These are phyloP conservation scores for Ceratorhiza oryzae-sativae DNA, from an alignment of 1,284 basidiomycete genomes.

Conservation along the genomic window DNA sequence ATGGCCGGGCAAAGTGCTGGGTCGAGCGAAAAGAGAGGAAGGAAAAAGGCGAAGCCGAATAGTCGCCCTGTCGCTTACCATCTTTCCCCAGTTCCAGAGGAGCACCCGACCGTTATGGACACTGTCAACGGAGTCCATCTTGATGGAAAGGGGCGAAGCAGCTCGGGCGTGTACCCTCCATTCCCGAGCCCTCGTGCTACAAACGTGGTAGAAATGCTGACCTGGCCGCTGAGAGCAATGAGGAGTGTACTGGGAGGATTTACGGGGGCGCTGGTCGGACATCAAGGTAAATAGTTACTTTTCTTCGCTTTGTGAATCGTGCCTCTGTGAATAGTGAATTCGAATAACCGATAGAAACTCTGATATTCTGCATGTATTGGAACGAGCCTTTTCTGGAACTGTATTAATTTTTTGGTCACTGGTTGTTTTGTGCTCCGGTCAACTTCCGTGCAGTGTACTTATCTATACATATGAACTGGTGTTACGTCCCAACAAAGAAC, in stretches of 20 bases:
- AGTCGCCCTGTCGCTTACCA: not conserved
- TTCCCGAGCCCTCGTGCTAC: not conserved
- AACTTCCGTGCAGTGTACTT: not conserved
- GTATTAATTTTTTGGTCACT: conserved; percentile 20
- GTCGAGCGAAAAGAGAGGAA: not conserved
- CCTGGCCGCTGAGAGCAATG: conserved; percentile 24
- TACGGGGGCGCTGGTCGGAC: not conserved
- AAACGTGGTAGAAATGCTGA: not conserved
- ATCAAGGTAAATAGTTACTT: not conserved
- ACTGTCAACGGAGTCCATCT: not conserved
- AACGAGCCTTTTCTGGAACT: not conserved
- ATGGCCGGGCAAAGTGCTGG: not conserved
- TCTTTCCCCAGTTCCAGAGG: conserved; percentile 21
- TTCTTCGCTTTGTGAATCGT: too few relatives aligned
- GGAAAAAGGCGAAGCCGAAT: not conserved
- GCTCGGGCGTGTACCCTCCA: not conserved
- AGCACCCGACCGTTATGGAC: not conserved
- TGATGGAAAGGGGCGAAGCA: not conserved
- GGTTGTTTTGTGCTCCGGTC: not conserved
- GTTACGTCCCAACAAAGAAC: not conserved
- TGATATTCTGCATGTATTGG: too few relatives aligned
- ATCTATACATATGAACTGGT: conserved; percentile 5
- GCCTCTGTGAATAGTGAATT: too few relatives aligned
- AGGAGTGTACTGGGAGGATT: not conserved
- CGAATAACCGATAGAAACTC: too few relatives aligned